phyloP scores from a whole-genome alignment of 108 stramenopile genomes.

The Poteriospumella lacustris region DNA sequence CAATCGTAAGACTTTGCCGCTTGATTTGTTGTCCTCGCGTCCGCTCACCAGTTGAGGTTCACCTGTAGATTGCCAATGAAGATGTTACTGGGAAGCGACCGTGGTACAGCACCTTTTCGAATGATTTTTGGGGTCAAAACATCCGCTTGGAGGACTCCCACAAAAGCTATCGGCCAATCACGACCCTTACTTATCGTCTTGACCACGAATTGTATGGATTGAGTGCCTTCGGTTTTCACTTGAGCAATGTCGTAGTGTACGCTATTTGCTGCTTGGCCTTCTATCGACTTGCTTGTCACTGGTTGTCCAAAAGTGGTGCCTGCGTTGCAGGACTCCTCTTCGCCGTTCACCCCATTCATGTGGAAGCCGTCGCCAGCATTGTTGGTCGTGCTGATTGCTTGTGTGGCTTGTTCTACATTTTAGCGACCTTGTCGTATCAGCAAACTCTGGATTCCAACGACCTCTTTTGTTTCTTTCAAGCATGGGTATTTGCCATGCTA shows the following conservation, averaged over 20 bases:
- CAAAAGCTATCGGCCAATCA: constrained; percentile 32
- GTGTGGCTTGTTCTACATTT: background rate
- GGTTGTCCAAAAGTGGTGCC: background rate
- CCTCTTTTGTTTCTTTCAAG: too few species aligned
- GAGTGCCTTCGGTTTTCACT: constrained; percentile 6
- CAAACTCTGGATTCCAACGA: too few species aligned
- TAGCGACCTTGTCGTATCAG: too few species aligned
- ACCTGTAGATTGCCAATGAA: background rate
- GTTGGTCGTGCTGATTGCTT: constrained; percentile 26
- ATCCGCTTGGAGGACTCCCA: background rate
- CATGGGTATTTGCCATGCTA: too few species aligned
- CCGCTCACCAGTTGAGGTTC: too few species aligned
- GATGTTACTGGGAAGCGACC: background rate
- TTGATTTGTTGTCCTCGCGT: too few species aligned
- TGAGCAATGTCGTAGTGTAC: constrained; percentile 6
- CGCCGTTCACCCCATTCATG: constrained; percentile 12
- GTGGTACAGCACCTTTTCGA: background rate
- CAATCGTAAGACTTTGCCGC: background rate
- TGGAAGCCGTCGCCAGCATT: constrained; percentile 27
- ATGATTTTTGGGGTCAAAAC: constrained; percentile 30
- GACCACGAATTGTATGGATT: background rate
- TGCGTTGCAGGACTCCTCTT: background rate
- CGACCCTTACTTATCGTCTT: background rate
- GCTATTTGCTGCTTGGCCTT: too few species aligned
- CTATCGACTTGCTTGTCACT: too few species aligned